These are phyloP conservation scores for Apiospora phragmitis DNA, from an alignment of 2,329 filamentous ascomycete genomes.

Conservation along the genomic window DNA sequence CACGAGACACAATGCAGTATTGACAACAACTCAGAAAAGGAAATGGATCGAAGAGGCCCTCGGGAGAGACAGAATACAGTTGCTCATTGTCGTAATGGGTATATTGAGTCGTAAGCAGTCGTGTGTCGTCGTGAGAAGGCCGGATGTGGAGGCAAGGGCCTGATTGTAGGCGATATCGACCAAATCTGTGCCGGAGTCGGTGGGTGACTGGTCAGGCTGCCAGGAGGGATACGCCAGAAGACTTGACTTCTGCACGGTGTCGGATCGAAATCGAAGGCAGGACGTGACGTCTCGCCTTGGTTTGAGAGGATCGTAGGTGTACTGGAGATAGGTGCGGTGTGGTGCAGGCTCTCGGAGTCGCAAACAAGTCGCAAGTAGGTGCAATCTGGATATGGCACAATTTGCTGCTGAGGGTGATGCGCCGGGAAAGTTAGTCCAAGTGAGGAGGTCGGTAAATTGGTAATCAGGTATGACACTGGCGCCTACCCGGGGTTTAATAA, in stretches of 20 bases:
- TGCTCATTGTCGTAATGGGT: slow-evolving; percentile 55
- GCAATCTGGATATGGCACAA: neutral
- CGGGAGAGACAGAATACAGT: slow-evolving; percentile 48
- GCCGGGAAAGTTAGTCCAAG: slow-evolving; percentile 2
- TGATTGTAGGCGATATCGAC: neutral
- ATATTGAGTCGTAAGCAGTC: slow-evolving; percentile 34
- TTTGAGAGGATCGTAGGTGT: neutral
- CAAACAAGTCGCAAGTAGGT: neutral
- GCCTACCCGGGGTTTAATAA: slow-evolving; percentile 3
- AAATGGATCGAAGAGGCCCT: slow-evolving; percentile 56
- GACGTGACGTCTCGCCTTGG: neutral
- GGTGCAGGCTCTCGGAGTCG: slow-evolving; percentile 1
- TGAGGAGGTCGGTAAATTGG: slow-evolving; percentile 10
- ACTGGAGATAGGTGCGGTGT: neutral
- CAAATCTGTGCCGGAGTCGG: neutral
- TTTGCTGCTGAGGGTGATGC: slow-evolving; percentile 5
- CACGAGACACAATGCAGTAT: slow-evolving; percentile 19
- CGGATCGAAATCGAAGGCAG: neutral
- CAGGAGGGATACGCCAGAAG: neutral
- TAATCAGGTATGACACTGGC: slow-evolving; percentile 6
- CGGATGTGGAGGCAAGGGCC: slow-evolving; percentile 15
- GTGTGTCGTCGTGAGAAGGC: slow-evolving; percentile 21
- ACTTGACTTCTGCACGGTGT: neutral
- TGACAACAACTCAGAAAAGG: slow-evolving; percentile 52
- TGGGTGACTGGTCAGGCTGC: neutral